These are phyloP conservation scores for Ogataea philodendri DNA, from an alignment of 805 yeast genomes.

Conservation along the genomic window DNA sequence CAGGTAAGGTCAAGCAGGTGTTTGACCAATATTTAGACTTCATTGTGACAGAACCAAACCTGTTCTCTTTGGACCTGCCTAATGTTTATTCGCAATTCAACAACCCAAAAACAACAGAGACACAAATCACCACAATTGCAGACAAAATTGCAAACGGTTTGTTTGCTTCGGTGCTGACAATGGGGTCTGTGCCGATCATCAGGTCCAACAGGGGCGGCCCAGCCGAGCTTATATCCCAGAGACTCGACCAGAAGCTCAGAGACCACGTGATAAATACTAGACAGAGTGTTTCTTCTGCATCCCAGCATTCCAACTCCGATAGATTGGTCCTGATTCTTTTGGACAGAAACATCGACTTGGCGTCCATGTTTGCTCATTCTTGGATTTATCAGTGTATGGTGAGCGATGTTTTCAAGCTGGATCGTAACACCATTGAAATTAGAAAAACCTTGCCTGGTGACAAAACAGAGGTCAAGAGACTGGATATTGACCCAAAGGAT, in stretches of 20 bases:
- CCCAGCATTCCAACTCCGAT: slow-evolving; percentile 32
- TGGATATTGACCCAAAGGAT: slow-evolving; percentile 90
- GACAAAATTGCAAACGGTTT: slow-evolving; percentile 75
- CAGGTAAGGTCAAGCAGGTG: slow-evolving; percentile 77
- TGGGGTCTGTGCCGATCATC: slow-evolving; percentile 81
- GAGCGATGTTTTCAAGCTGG: slow-evolving; percentile 81
- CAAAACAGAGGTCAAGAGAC: slow-evolving; percentile 48
- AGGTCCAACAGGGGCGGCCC: slow-evolving; percentile 93
- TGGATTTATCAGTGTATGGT: slow-evolving; percentile 98
- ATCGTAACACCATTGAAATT: slow-evolving; percentile 77
- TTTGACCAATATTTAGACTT: slow-evolving; percentile 93
- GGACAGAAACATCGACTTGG: slow-evolving; percentile 86
- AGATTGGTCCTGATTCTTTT: slow-evolving; percentile 76
- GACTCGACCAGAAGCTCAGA: slow-evolving; percentile 76
- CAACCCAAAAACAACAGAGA: slow-evolving; percentile 70
- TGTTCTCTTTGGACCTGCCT: slow-evolving; percentile 74
- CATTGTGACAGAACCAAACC: slow-evolving; percentile 87
- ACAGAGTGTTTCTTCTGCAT: slow-evolving; percentile 18
- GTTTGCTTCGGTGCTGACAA: slow-evolving; percentile 73
- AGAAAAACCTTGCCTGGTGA: slow-evolving; percentile 35
- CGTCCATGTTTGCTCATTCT: slow-evolving; percentile 93
- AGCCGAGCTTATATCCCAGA: slow-evolving; percentile 89
- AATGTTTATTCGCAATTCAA: slow-evolving; percentile 68
- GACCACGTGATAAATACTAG: slow-evolving; percentile 79
- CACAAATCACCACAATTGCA: slow-evolving; percentile 64